Evolutionary conservation across 1,284 basidiomycete species (phyloP).

Genomic region (Moesziomyces aphidis): DNA sequence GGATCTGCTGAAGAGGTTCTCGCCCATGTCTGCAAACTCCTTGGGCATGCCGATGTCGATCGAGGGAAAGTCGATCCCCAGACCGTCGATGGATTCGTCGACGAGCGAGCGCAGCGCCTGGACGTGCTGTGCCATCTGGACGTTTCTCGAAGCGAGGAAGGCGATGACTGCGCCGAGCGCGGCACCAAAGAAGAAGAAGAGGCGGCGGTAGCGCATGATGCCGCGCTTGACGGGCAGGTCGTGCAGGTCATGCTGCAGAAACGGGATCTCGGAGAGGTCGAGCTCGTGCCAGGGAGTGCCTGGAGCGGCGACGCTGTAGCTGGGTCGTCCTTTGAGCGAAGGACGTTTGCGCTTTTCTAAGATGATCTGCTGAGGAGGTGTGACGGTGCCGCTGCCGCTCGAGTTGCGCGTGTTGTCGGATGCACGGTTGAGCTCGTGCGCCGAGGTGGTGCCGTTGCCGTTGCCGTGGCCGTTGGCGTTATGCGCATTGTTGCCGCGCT

Average conservation of each 20-base stretch:
- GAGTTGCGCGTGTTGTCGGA: not conserved
- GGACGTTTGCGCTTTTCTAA: slow-evolving; percentile 39
- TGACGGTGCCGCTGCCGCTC: slow-evolving; percentile 18
- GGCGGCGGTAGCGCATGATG: slow-evolving; percentile 53
- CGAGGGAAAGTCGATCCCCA: slow-evolving; percentile 52
- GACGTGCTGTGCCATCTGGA: slow-evolving; percentile 56
- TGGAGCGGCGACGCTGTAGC: slow-evolving; percentile 54
- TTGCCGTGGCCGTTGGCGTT: not conserved
- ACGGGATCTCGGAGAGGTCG: slow-evolving; percentile 58
- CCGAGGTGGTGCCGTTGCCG: slow-evolving; percentile 13
- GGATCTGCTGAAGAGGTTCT: slow-evolving; percentile 56
- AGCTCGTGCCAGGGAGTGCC: slow-evolving; percentile 63
- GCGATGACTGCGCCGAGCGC: slow-evolving; percentile 52
- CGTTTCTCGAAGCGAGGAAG: slow-evolving; percentile 45
- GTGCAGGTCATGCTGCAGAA: slow-evolving; percentile 37
- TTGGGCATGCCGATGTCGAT: slow-evolving; percentile 59
- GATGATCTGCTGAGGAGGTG: slow-evolving; percentile 49
- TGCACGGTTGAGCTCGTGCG: slow-evolving; percentile 22
- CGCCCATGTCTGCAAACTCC: slow-evolving; percentile 61
- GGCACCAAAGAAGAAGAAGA: slow-evolving; percentile 58
- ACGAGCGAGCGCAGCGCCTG: slow-evolving; percentile 41
- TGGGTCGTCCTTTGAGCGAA: slow-evolving; percentile 29
- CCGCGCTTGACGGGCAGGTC: slow-evolving; percentile 36
- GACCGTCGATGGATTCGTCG: slow-evolving; percentile 57
- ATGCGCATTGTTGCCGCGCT: slow-evolving; percentile 11